Base-by-base conservation (phyloP, 2,329 filamentous ascomycete species). In the Diplodia mutila region DNA sequence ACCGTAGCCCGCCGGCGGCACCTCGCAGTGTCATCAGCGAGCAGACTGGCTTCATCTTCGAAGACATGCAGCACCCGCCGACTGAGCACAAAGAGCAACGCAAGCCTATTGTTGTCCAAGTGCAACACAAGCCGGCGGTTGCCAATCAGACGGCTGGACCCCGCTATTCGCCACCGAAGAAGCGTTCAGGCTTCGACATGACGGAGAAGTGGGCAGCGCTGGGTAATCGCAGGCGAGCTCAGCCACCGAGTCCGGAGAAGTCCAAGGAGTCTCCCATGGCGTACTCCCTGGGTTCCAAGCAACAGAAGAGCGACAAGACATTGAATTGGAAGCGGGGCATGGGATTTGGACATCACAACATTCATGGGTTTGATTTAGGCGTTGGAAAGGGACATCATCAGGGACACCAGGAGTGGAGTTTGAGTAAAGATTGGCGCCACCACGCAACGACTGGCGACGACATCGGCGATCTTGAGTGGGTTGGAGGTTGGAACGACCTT, bases 191-290 rank as follows among this genome's bases (percentile, higher is more conserved):
- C 65, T 67, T 67, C 55, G 54, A 67, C 46, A 67, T 61, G 65
- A 77, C 91, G 64, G 94, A 97, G 80, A 97, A 97, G 78, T 98
- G 94, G 94, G 88, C 91, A 27, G 91, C 89, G 14, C 85, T 98
- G 59, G 94, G 94, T 70, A 91, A 97, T 77, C 90, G 91, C 74
- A 88, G 94, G 66, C 89, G 93, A 69, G 91, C 73, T 88, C 68
- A 87, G 85, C 75, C 85, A 55, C 75, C 85, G 53, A 67, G 64
- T 69, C 84, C 77, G 52, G 48, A 67, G 73, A 83, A 82, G 73
- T 76, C 78, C 67, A 83, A 75, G 68, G 70, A 72, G 53, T 68
- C 75, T 53, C 71, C 70, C 69, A 72, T 75, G 66, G 69, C 72
- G 68, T 71, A 76, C 61, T 72, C 75, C 37, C 75, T 78, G 42